Base-by-base conservation (phyloP, 352 stramenopile species). In the Globisporangium carolinianum region DNA sequence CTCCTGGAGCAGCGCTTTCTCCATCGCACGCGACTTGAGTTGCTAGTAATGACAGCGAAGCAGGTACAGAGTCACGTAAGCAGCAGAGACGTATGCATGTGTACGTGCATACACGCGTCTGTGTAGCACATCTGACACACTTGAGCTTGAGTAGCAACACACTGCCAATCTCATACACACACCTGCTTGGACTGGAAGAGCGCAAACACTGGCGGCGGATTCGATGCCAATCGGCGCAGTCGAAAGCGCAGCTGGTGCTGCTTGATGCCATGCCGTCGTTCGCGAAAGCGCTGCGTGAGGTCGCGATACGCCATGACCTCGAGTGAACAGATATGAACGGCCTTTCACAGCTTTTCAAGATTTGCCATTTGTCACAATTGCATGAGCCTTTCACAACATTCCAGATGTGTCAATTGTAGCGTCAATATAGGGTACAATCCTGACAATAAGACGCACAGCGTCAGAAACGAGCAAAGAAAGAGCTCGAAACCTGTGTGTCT, bases 1-100 rank as follows among this genome's bases (percentile, higher is more conserved):
- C 51, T 91, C 79, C 60, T 88, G 78, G 1, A 91, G 65, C 43
- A 91, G 46, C 11, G 76, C 76, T 37, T 75, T 80, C 56, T 88
- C 75, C 75, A 89, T 88, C 0, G 71, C 69, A 36, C 73, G 68
- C 6, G 67, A 60, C 60, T 85, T 83, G 41, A 67, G 64, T 57
- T 75, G 63, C 73, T 86, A 38, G 7, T 47, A 12, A 32, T 32
- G 24, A 0, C 24, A 32, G 24, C 24, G 24, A 32, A 32, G 24
- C 3, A 32, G 24, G 24, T 32, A 3, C 24, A 32, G 0, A 3
- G 24, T 3, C 24, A 32, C 1, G 3, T 32, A 32, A 2, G 9
- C 4, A 60, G 36, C 24, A 59, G 5, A 61, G 7, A 43, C 17
- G 32, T 53, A 15, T 17, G 42, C 0, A 36, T 50, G 46, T 50